These are phyloP conservation scores for Closterium sp. DNA, from an alignment of 139 green algal species.

Conservation along the genomic window DNA sequence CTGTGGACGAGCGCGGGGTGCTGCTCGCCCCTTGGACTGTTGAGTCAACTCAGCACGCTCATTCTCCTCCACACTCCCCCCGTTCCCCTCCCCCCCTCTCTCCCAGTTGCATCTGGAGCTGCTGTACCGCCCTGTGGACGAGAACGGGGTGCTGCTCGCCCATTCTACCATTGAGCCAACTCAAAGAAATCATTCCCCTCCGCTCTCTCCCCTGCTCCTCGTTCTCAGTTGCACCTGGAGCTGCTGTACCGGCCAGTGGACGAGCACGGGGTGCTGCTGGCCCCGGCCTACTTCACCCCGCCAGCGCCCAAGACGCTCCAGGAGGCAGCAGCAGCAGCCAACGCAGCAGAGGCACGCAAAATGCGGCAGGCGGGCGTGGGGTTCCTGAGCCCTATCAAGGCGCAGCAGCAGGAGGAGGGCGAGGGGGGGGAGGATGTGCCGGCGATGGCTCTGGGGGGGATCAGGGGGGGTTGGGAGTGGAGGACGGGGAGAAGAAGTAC, in stretches of 20 bases:
- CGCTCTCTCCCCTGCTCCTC: no score
- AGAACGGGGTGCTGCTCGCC: no score
- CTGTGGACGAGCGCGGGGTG: background rate
- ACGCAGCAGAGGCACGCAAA: background rate
- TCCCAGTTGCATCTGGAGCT: slow-evolving; percentile 27
- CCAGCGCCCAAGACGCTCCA: background rate
- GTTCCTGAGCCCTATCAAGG: background rate
- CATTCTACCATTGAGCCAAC: no score
- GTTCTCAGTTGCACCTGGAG: slow-evolving; percentile 28
- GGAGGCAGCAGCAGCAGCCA: background rate
- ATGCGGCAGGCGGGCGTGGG: background rate
- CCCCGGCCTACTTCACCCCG: background rate
- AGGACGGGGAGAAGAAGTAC: background rate
- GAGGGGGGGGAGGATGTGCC: background rate
- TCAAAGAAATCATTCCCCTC: no score
- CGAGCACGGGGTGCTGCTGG: slow-evolving; percentile 7
- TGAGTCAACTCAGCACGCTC: background rate
- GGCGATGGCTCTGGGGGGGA: background rate
- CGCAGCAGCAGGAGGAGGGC: background rate
- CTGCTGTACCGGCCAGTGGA: slow-evolving; percentile 28
- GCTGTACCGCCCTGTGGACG: no score
- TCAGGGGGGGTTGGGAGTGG: background rate
- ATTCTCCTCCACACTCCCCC: no score
- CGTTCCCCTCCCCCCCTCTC: background rate
- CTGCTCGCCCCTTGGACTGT: background rate